phyloP scores from a whole-genome alignment of 441 rosid species.

The Eruca vesicaria region DNA sequence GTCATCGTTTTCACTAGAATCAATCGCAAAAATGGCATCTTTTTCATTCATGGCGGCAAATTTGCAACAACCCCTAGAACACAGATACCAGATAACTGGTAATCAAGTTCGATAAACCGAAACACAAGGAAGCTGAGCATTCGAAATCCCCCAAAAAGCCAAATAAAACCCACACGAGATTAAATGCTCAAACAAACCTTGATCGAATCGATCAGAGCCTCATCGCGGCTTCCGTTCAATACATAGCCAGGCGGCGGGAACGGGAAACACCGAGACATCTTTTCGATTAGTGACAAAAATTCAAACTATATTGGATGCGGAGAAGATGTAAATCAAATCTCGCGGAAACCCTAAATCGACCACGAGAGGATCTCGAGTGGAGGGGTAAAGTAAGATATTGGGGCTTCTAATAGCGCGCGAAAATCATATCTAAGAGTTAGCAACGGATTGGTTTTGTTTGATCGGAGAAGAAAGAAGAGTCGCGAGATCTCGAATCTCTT shows the following conservation, averaged over 20 bases:
- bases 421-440: constrained; percentile 3
- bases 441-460: neutral
- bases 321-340: constrained; percentile 19
- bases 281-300: neutral
- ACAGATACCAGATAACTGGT: too few relatives aligned
- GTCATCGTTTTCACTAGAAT: neutral
- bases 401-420: constrained; percentile 13
- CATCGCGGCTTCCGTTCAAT: constrained; percentile 48
- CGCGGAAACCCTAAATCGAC: constrained; percentile 36
- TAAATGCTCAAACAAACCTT: constrained; percentile 48
- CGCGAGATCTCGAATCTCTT: constrained; percentile 15
- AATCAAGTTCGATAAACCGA: neutral
- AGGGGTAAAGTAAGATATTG: neutral
- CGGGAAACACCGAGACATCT: constrained; percentile 68
- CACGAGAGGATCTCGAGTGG: neutral
- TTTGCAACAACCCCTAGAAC: neutral
- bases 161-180: neutral
- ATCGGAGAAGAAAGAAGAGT: constrained; percentile 17
- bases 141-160: constrained; percentile 10
- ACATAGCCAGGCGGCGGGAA: constrained; percentile 65
- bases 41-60: neutral
- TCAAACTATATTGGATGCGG: neutral
- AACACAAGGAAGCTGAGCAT: constrained; percentile 26
- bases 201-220: constrained; percentile 62
- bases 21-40: neutral